Evolutionary conservation across 2,329 filamentous ascomycete species (phyloP).

Genomic region (Xylariaceae sp.): DNA sequence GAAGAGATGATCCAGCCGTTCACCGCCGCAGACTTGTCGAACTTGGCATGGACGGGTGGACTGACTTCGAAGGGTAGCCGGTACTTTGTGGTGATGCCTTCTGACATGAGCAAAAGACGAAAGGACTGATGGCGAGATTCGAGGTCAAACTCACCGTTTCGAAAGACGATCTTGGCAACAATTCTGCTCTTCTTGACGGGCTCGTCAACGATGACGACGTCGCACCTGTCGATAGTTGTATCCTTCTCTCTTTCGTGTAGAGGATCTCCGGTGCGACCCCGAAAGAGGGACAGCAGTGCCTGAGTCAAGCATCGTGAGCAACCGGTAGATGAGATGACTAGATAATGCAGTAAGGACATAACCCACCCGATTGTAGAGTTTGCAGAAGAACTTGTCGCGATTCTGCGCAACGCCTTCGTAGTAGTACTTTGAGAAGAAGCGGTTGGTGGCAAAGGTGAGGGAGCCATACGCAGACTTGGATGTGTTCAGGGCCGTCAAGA

Average conservation of each 20-base stretch:
- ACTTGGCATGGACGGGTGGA: slow-evolving; percentile 70
- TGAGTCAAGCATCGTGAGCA: slow-evolving; percentile 26
- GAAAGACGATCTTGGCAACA: slow-evolving; percentile 66
- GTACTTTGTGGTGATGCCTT: slow-evolving; percentile 71
- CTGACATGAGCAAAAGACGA: slow-evolving; percentile 18
- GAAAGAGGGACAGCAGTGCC: slow-evolving; percentile 69
- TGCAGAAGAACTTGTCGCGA: slow-evolving; percentile 63
- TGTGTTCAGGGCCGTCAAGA: slow-evolving; percentile 70
- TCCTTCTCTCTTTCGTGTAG: slow-evolving; percentile 56
- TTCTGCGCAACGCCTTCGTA: slow-evolving; percentile 51
- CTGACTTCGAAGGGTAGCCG: slow-evolving; percentile 68
- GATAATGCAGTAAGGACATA: background rate
- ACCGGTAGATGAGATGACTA: background rate
- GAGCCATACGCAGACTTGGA: slow-evolving; percentile 76
- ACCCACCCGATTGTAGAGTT: slow-evolving; percentile 63
- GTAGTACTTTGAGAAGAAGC: slow-evolving; percentile 68
- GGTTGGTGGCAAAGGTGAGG: slow-evolving; percentile 59
- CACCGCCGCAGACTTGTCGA: slow-evolving; percentile 58
- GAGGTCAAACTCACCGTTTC: slow-evolving; percentile 50
- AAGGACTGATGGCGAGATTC: background rate
- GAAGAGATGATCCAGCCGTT: slow-evolving; percentile 71
- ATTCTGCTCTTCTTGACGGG: slow-evolving; percentile 66
- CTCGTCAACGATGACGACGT: slow-evolving; percentile 67
- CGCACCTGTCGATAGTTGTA: slow-evolving; percentile 66
- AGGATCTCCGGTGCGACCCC: slow-evolving; percentile 57